A percentile compares a stretch with the other conserved stretches of the same genome.
Evolutionary conservation across 768 basidiomycete genomes (phyloP).

Genomic region (Naematelia encephala): DNA sequence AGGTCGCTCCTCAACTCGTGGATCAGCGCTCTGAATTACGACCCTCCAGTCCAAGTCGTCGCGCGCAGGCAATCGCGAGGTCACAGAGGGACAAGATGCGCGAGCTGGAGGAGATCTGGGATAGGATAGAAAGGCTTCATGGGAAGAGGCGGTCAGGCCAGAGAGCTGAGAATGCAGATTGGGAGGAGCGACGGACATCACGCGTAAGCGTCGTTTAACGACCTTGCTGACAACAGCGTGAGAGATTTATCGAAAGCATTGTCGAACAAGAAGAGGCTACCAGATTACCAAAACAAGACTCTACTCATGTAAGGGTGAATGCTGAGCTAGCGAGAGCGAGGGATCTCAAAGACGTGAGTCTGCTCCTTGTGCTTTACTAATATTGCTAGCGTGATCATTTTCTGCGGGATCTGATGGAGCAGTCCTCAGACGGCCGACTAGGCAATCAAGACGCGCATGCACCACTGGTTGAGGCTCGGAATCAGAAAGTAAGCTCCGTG

Average conservation of each 20-base stretch:
- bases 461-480: no score
- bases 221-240: slow-evolving; percentile 11
- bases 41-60: slow-evolving; percentile 1
- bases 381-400: slow-evolving; percentile 28
- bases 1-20: slow-evolving; percentile 78
- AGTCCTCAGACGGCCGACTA: no score
- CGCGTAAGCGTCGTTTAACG: slow-evolving; percentile 14
- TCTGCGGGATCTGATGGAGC: slow-evolving; percentile 29
- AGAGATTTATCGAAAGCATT: slow-evolving; percentile 19
- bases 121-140: slow-evolving; percentile 49
- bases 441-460: no score
- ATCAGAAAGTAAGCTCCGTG: no score
- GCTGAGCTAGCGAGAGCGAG: slow-evolving; percentile 31
- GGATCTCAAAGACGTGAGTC: slow-evolving; percentile 33
- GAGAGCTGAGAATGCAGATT: slow-evolving; percentile 25
- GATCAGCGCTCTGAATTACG: slow-evolving; percentile 89
- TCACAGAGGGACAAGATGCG: slow-evolving; percentile 56
- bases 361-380: not conserved
- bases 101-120: slow-evolving; percentile 53
- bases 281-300: slow-evolving; percentile 27
- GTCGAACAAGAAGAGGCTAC: slow-evolving; percentile 17
- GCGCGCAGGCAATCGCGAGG: not conserved
- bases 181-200: slow-evolving; percentile 9
- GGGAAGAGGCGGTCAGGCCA: slow-evolving; percentile 28
- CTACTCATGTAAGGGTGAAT: slow-evolving; percentile 12